Base-by-base conservation (phyloP, 306 rosid species). In the Delonix regia region DNA sequence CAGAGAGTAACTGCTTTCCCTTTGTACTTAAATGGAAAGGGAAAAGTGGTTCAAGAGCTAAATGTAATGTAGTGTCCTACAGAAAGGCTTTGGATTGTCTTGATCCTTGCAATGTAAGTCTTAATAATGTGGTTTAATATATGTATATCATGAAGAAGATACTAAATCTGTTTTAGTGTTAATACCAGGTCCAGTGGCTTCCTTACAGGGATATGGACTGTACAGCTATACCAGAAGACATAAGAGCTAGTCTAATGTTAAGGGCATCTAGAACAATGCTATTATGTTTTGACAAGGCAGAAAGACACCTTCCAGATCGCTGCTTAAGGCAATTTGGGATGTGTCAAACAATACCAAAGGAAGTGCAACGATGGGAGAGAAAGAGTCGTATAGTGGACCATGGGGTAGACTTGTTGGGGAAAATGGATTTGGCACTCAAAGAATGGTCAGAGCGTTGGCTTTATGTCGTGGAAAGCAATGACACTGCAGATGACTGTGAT, bases 41-140 rank as follows among this genome's bases (percentile, higher is more conserved):
- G 72, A 88, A 89, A 78, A 84, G 85, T 59, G 86, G 94, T 65
- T 83, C 90, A 11, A 81, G 94, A 74, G 80, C 86, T 69, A 89
- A 83, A 28, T 75, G 87, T 47, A 86, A 83, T 73, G 84, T 88
- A 38, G 70, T 82, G 52, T 71, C 89, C 52, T 90, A 90, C 62
- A 89, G 92, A 63, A 90, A 90, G 85, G 88, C 92, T 79, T 83
- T 90, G 80, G 90, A 88, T 83, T 86, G 82, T 59, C 90, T 90
- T 81, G 82, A 83, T 33, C 81, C 86, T 41, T 78, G 72, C 55
- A 90, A 82, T 78, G 94, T 86, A 83, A 76, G 92, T 82, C 39
- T 71, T 48, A 19, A 52, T 71, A 11, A 12, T 34, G 24, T 25
- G 36, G 28, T 62, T 59, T 71, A 47, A 61, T 49, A 34, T 42